These are phyloP conservation scores for Sutorius eximius DNA, from an alignment of 1,284 basidiomycete species.

Conservation along the genomic window DNA sequence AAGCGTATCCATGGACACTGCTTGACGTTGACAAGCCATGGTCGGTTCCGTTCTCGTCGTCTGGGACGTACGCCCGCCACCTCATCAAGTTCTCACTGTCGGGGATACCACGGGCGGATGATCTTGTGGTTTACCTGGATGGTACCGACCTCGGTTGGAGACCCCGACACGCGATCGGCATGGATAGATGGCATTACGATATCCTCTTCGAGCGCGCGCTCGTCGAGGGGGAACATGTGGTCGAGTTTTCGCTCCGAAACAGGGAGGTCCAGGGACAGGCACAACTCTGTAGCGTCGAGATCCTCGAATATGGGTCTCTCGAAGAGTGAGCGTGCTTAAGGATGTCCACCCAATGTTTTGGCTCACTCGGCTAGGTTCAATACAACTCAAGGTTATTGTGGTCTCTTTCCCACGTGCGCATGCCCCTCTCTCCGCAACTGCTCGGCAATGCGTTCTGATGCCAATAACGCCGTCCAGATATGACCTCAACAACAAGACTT, in stretches of 20 bases:
- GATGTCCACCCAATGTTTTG: neutral
- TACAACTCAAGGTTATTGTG: conserved; percentile 56
- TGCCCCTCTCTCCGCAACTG: neutral
- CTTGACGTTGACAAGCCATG: conserved; percentile 63
- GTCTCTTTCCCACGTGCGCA: conserved; percentile 72
- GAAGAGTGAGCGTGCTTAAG: conserved; percentile 50
- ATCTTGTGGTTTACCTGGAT: conserved; percentile 65
- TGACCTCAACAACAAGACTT: conserved; percentile 58
- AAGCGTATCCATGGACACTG: conserved; percentile 73
- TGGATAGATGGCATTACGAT: conserved; percentile 76
- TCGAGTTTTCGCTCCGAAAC: conserved; percentile 60
- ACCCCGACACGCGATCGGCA: conserved; percentile 53
- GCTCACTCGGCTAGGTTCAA: conserved; percentile 55
- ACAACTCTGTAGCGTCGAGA: conserved; percentile 74
- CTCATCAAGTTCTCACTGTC: conserved; percentile 75
- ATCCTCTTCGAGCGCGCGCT: conserved; percentile 45
- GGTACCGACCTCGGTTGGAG: conserved; percentile 58
- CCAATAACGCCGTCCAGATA: conserved; percentile 40
- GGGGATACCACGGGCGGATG: conserved; percentile 58
- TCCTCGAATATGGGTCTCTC: conserved; percentile 72
- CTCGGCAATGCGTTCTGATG: neutral
- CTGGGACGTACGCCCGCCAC: conserved; percentile 62
- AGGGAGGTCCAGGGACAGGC: conserved; percentile 53
- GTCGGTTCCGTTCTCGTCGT: conserved; percentile 61
- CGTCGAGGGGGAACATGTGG: conserved; percentile 49